Base-by-base conservation (phyloP, 2,329 filamentous ascomycete species). In the Colletotrichum destructivum region DNA sequence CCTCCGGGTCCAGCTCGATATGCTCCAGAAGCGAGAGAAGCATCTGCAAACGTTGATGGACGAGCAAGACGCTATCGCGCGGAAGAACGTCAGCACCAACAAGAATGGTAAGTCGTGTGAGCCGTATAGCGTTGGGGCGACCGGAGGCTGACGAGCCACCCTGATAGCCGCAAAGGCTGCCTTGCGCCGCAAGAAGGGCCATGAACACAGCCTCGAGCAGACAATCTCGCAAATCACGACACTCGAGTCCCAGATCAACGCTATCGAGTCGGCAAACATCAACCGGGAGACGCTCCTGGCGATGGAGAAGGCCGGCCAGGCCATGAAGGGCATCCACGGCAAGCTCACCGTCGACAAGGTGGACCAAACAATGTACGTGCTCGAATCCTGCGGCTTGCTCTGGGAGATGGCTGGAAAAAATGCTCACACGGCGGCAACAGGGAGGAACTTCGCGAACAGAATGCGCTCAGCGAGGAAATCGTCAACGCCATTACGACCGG, bases 181-280 rank as follows among this genome's bases (percentile, higher is more conserved):
- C 51, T 86, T 99, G 75, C 91, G 94, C 86, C 92, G 96, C 83
- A 98, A 98, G 90, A 98, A 99, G 89, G 88, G 91, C 76, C 94
- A 96, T 79, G 95, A 98, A 83, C 93, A 95, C 82, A 94, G 94
- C 68, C 90, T 98, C 71, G 94, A 98, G 76, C 95, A 98, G 84
- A 98, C 96, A 1, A 89, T 90, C 71, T 90, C 93, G 42, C 96
- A 98, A 84, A 97, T 98, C 79, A 90, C 91, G 77, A 97, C 96
- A 26, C 88, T 99, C 55, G 96, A 99, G 82, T 93, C 95, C 80
- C 95, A 99, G 82, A 97, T 98, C 80, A 96, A 96, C 82, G 92
- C 94, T 72, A 98, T 99, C 86, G 96, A 99, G 84, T 94, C 95
- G 59, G 96, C 96, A 73, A 99, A 98, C 82, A 98, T 99, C 87